Base-by-base conservation (phyloP, 176 grass and related monocot genomes). In the Oropetium thomaeum region DNA sequence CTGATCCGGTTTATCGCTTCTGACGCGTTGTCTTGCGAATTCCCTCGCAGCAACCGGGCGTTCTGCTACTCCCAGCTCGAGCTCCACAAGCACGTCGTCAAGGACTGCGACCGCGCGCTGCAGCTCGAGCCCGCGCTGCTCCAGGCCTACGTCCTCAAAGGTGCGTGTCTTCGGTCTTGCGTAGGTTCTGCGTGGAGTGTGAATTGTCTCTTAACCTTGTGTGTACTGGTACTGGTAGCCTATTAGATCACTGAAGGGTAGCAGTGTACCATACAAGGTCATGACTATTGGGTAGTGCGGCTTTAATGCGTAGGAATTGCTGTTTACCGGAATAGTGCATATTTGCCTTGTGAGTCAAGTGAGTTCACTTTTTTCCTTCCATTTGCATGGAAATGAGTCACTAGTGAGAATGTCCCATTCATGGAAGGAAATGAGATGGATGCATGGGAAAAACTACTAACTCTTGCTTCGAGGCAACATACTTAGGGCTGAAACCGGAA, bases 21-120 rank as follows among this genome's bases (percentile, higher is more conserved):
- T 67, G 17, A 35, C 31, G 2, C 8, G 4, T 54, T 40, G 41
- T 20, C 71, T 54, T 61, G 16, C 16, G 63, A 54, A 82, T 78
- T 48, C 52, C 23, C 29, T 73, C 69, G 89, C 84, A 99, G 96
- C 87, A 99, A 99, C 79, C 81, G 89, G n/a, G 96, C 96, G 16
- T 99, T 95, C 69, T 99, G 91, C 83, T 99, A 99, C 76, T 94
- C 84, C 79, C 89, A 89, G 62, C 83, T 99, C 76, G 96, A 99
- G 82, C 84, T 99, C 74, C 89, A 99, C 82, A 99, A 99, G 70
- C 96, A 99, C 69, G 96, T 99, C 34, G 79, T 99, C 72, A 99
- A 88, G 87, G 96, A 99, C 73, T 99, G 91, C 49, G 91, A 95
- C 75, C 92, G 88, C 79, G 91, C 91, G 16, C 73, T 95, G 70